Base-by-base conservation (phyloP, 176 grass and related monocot species). In the Cocos nucifera region DNA sequence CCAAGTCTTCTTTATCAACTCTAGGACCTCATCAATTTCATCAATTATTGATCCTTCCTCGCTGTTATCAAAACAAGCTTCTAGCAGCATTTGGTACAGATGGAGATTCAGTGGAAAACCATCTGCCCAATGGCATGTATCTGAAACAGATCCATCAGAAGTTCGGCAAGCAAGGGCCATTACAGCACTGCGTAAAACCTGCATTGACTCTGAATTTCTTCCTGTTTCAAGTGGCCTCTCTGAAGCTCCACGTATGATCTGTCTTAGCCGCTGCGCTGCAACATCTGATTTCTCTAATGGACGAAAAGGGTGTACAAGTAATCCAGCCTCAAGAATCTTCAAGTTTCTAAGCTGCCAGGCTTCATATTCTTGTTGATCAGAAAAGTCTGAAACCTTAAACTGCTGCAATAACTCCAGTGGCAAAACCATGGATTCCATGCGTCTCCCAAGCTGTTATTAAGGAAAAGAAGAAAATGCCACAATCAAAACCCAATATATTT, bases 1-100 rank as follows among this genome's bases (percentile, higher is more conserved):
- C 93, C 93, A 97, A 18, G 93, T 91, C 72, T 97, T 97, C 73
- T 97, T 97, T 69, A 97, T 79, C 52, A 88, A 80, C 63, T 97
- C 93, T 70, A 97, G 77, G 58, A 97, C 81, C 66, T 97, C 93
- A 75, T 91, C 87, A 53, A 90, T 85, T 78, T 97, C 93, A 66
- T 97, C 93, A 63, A 97, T 75, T 61, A 97, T 80, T 16, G 93
- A 91, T 19, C 81, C 81, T 5, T 90, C 87, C 2, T 91, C 81
- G 59, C 74, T 26, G 19, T 30, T 84, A 78, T 97, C 93, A 82
- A 97, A 91, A 79, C 87, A 97, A 75, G 93, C 69, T 80, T 97
- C 93, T 77, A 97, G 57, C 53, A 97, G 69, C 87, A 80, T 91
- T 71, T 97, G 84, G 70, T 97, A 97, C 22, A 97, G 62, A 72